Conservation (phyloP, 805 yeast genomes). For the Priceomyces melissophilus region DNA sequence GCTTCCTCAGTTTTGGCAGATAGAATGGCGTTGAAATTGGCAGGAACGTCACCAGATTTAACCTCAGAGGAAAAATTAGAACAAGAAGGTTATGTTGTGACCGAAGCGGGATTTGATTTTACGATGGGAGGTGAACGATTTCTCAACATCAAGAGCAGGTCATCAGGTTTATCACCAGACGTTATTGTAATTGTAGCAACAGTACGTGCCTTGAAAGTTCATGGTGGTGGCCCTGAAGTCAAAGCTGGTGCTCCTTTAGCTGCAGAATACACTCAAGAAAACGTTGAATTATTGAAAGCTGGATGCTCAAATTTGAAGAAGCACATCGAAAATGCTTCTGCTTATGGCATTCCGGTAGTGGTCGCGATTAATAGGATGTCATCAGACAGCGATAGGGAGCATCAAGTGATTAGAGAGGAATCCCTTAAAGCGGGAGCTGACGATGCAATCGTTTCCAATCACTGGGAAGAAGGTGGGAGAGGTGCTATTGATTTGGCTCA, state of each 20-base stretch:
- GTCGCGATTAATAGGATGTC: slow-evolving; percentile 81
- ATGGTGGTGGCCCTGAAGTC: slow-evolving; percentile 87
- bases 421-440: slow-evolving; percentile 75
- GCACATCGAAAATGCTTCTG: slow-evolving; percentile 69
- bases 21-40: slow-evolving; percentile 73
- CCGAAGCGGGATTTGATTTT: slow-evolving; percentile 88
- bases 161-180: slow-evolving; percentile 77
- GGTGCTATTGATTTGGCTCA: slow-evolving; percentile 76
- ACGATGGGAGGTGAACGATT: slow-evolving; percentile 92
- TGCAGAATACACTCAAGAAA: slow-evolving; percentile 66
- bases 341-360: slow-evolving; percentile 74
- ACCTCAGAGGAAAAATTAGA: slow-evolving; percentile 40
- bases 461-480: slow-evolving; percentile 83
- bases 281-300: slow-evolving; percentile 60
- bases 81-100: slow-evolving; percentile 71
- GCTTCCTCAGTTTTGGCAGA: slow-evolving; percentile 83
- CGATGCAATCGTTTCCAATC: slow-evolving; percentile 78
- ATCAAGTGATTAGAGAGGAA: slow-evolving; percentile 62
- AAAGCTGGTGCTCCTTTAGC: slow-evolving; percentile 82
- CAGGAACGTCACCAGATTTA: slow-evolving; percentile 57
- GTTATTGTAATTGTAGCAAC: slow-evolving; percentile 81
- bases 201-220: slow-evolving; percentile 78
- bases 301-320: slow-evolving; percentile 77
- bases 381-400: slow-evolving; percentile 67
- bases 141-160: slow-evolving; percentile 75